Percentiles rank a stretch among this genome's conserved stretches.
These are phyloP conservation scores for Phytopythium chamaehyphon DNA, from an alignment of 352 stramenopile genomes.

Conservation along the genomic window DNA sequence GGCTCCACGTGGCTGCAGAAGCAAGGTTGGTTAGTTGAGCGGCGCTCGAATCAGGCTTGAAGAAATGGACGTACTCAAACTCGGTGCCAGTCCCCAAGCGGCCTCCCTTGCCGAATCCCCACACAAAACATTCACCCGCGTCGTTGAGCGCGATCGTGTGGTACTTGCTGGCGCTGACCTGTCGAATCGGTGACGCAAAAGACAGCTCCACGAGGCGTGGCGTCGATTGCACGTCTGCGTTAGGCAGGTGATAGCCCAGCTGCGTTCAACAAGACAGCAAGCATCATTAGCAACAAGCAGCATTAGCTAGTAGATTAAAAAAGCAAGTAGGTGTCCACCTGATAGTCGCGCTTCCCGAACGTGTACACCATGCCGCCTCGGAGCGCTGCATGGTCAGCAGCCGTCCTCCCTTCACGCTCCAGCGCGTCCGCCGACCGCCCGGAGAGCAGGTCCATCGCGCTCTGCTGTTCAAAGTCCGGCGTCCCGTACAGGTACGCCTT, in stretches of 20 bases:
- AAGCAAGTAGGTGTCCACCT: constrained; percentile 29
- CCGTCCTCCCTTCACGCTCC: constrained; percentile 7
- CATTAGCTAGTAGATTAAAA: too few relatives aligned
- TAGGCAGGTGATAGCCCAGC: constrained; percentile 79
- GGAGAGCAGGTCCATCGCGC: constrained; percentile 64
- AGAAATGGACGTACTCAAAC: constrained; percentile 50
- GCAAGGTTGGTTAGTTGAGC: neutral
- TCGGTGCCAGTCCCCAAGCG: constrained; percentile 71
- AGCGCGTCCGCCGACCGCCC: constrained; percentile 7
- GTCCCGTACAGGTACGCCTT: constrained; percentile 47
- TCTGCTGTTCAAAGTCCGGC: constrained; percentile 47
- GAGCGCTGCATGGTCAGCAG: neutral
- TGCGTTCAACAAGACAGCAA: constrained; percentile 7
- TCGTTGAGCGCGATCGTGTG: constrained; percentile 72
- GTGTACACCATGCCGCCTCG: constrained; percentile 66
- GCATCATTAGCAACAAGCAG: neutral
- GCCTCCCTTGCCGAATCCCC: constrained; percentile 81
- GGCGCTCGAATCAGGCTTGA: neutral
- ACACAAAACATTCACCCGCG: constrained; percentile 66
- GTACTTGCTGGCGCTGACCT: constrained; percentile 78
- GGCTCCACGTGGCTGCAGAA: constrained; percentile 61
- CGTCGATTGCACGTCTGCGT: constrained; percentile 68
- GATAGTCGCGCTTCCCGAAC: constrained; percentile 83
- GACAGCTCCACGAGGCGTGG: constrained; percentile 62
- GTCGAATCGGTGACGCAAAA: constrained; percentile 38